Conservation (phyloP, 768 basidiomycete genomes). For the Sporobolomyces roseus region DNA sequence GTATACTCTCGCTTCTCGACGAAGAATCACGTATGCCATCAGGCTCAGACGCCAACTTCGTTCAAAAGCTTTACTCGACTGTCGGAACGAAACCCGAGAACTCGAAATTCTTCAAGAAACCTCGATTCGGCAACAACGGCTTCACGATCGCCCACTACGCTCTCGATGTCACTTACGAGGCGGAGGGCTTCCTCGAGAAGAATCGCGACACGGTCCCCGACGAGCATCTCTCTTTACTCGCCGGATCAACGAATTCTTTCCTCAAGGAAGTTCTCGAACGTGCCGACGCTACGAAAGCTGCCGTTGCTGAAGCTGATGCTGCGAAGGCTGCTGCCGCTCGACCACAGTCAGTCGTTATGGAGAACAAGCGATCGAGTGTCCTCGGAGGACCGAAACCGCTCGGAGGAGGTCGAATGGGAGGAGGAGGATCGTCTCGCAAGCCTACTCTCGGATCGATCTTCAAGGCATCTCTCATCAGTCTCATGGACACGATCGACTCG, state of each 20-base stretch:
- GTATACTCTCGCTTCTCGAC: slow-evolving; percentile 87
- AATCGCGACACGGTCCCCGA: slow-evolving; percentile 98
- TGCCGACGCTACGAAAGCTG: slow-evolving; percentile 65
- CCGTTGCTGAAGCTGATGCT: slow-evolving; percentile 59
- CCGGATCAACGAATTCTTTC: slow-evolving; percentile 82
- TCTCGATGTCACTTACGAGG: slow-evolving; percentile 95
- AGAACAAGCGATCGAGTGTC: slow-evolving; percentile 43
- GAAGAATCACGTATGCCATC: slow-evolving; percentile 95
- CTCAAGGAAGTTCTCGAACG: slow-evolving; percentile 90
- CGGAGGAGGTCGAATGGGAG: slow-evolving; percentile 58
- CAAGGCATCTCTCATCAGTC: slow-evolving; percentile 82
- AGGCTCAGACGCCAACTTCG: slow-evolving; percentile 85
- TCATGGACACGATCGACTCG: slow-evolving; percentile 95
- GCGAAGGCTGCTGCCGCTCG: slow-evolving; percentile 43
- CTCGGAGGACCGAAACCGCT: slow-evolving; percentile 51
- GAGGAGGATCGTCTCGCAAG: slow-evolving; percentile 60
- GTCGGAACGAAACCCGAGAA: slow-evolving; percentile 72
- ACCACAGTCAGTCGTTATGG: slow-evolving; percentile 7
- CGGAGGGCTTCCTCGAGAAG: slow-evolving; percentile 97
- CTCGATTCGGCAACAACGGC: slow-evolving; percentile 93
- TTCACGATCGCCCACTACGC: slow-evolving; percentile 99
- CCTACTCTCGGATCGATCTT: slow-evolving; percentile 98
- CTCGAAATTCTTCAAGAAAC: slow-evolving; percentile 91
- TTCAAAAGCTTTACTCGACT: slow-evolving; percentile 84
- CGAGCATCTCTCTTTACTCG: slow-evolving; percentile 86